Base-by-base conservation (phyloP, 2,329 filamentous ascomycete genomes). In the Fusarium napiforme region DNA sequence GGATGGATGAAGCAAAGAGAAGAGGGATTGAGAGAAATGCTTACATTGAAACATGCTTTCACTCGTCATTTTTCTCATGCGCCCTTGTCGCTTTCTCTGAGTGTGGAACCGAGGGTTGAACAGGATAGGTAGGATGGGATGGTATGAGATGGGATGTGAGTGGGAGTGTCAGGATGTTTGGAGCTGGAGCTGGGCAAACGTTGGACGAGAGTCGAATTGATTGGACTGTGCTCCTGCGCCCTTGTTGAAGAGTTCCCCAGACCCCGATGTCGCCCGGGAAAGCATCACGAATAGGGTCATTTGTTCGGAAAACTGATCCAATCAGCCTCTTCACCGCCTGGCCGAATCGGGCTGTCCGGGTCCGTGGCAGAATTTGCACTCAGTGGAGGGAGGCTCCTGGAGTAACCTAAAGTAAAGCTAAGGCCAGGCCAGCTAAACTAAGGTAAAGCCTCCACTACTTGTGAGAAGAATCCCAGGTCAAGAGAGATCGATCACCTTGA, bases 1-100 rank as follows among this genome's bases (percentile, higher is more conserved):
- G 64, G 52, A 74, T 58, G 63, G 55, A 65, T 60, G 64, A 70
- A 65, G 62, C 56, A 63, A 61, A 60, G 32, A 59, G 57, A 64
- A 69, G 21, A 69, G 42, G 65, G 39, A 42, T 32, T 45, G 57
- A 65, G 63, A 40, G 45, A 59, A 67, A 59, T 55, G 58, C 76
- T 78, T 76, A 78, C 77, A 78, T 52, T 78, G 71, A 61, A 63
- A 69, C 36, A 63, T 55, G 40, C 61, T 75, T 69, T 78, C 77
- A 78, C 72, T 78, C 58, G 77, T 73, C 77, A 78, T 78, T 73
- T 77, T 73, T 18, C 55, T 36, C 59, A 39, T 55, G 62, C 67
- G 74, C 75, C 74, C 73, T 73, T 77, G 73, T 77, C 67, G 65
- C 65, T 68, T 64, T 73, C 64, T 66, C 64, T 73, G 50, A 64